Base-by-base conservation (phyloP, 768 basidiomycete species). In the Strobilomyces echinocephalus region DNA sequence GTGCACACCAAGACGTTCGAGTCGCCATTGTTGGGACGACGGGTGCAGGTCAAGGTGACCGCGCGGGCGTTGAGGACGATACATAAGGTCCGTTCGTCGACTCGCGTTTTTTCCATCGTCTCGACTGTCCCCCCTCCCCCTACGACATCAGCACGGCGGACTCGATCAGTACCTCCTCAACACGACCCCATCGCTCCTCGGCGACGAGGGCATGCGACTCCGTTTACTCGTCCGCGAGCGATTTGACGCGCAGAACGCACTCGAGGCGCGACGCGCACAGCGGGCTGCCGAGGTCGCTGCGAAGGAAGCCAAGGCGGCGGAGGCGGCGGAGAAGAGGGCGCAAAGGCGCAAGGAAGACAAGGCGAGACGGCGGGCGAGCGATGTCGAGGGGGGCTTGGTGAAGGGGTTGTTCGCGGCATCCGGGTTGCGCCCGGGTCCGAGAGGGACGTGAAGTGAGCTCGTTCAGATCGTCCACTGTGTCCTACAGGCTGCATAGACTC, bases 31-130 rank as follows among this genome's bases (percentile, higher is more conserved):
- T 69, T 92, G 34, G 81, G 78, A 30, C 68, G 76, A 47, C 73
- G 73, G 41, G 63, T 95, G 5, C 74, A 76, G 47, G 72, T 92
- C 26, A 89, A 89, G 63, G 69, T 93, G 49, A 89, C 91, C 1
- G 82, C 87, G 28, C 72, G 86, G 26, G 89, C 89, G 4, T 66
- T 95, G 63, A 81, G 79, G 68, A 91, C 88, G 8, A 89, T 95
- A 42, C 84, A 90, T 64, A 94, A 92, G 80, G 89, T 88, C 54
- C 18, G 74, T 28, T 4, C 11, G 1, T 20, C 11, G n/a, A 15
- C 10, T 24, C 1, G 20, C 24, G 26, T n/a, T 43, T 26, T n/a
- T 20, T 20, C 18, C 30, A 1, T 33, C 7, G 10, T 16, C 16
- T 26, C 4, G 40, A 12, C 12, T 11, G 3, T 8, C 28, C 21